Percentiles rank a stretch among this genome's conserved stretches.
phyloP scores from a whole-genome alignment of 805 yeast species.

The Yamadazyma akitaensis region DNA sequence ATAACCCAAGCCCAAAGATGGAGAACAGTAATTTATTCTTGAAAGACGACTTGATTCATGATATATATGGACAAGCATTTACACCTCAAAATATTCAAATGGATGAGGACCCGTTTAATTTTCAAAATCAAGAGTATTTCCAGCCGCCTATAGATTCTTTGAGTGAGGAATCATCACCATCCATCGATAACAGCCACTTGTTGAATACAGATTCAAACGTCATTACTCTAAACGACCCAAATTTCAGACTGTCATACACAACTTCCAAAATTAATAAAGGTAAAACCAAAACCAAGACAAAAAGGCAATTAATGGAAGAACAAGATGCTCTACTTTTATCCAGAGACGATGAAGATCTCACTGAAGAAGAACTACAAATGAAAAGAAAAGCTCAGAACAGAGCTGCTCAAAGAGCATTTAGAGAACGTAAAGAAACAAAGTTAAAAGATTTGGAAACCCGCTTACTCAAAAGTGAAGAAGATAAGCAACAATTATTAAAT shows the following conservation, averaged over 20 bases:
- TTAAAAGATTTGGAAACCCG: slow-evolving; percentile 64
- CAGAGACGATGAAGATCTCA: slow-evolving; percentile 35
- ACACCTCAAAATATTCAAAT: slow-evolving; percentile 1
- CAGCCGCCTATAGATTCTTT: slow-evolving; percentile 1
- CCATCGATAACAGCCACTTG: slow-evolving; percentile 9
- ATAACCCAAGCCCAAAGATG: not conserved
- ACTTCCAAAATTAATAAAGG: not conserved
- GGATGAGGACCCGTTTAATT: slow-evolving; percentile 1
- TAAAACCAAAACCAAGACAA: slow-evolving; percentile 14
- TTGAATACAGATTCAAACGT: not conserved
- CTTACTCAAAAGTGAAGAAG: slow-evolving; percentile 54
- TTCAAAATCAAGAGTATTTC: not conserved
- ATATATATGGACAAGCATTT: not conserved
- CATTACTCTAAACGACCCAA: not conserved
- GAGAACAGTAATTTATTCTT: not conserved
- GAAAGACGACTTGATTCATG: not conserved
- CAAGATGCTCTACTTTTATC: slow-evolving; percentile 35
- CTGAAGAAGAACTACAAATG: slow-evolving; percentile 43
- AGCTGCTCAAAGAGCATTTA: slow-evolving; percentile 84
- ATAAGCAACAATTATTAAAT: slow-evolving; percentile 43
- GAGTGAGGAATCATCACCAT: slow-evolving; percentile 15
- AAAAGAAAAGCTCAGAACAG: slow-evolving; percentile 76
- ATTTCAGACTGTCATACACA: not conserved
- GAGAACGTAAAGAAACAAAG: slow-evolving; percentile 75
- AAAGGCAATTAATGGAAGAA: slow-evolving; percentile 30